Evolutionary conservation across 108 stramenopile genomes (phyloP).

Genomic region (Fragilariopsis cylindrus): DNA sequence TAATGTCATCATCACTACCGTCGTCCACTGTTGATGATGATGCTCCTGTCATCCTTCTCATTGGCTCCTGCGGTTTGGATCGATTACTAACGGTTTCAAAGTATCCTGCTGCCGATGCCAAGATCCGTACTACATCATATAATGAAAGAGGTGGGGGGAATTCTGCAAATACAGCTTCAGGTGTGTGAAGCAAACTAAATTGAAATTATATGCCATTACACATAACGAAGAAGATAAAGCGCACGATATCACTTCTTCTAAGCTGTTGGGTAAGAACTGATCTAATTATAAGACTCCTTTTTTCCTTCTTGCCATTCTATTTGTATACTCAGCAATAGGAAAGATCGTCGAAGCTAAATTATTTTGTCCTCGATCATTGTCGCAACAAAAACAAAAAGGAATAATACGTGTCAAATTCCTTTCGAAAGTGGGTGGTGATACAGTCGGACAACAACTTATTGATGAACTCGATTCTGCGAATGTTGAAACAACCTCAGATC

Average conservation of each 20-base stretch:
- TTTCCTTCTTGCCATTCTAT: too few relatives aligned
- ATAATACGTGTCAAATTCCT: slow-evolving; percentile 34
- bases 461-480: slow-evolving; percentile 31
- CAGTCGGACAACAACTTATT: slow-evolving; percentile 21
- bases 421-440: slow-evolving; percentile 49
- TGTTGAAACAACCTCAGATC: slow-evolving; percentile 41
- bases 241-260: too few relatives aligned
- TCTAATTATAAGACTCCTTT: too few relatives aligned
- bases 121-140: slow-evolving; percentile 45
- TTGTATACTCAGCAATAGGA: neutral
- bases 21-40: neutral
- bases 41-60: slow-evolving; percentile 32
- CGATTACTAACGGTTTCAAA: slow-evolving; percentile 40
- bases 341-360: neutral
- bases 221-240: too few relatives aligned
- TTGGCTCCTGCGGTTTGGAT: slow-evolving; percentile 51
- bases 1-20: neutral
- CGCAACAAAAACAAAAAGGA: neutral
- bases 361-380: neutral
- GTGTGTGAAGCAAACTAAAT: slow-evolving; percentile 20
- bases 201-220: too few relatives aligned
- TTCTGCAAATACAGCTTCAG: slow-evolving; percentile 50
- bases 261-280: too few relatives aligned
- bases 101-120: slow-evolving; percentile 49
- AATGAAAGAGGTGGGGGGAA: slow-evolving; percentile 61